phyloP scores from a whole-genome alignment of 305 asterid species.

The Petunia hybrid region DNA sequence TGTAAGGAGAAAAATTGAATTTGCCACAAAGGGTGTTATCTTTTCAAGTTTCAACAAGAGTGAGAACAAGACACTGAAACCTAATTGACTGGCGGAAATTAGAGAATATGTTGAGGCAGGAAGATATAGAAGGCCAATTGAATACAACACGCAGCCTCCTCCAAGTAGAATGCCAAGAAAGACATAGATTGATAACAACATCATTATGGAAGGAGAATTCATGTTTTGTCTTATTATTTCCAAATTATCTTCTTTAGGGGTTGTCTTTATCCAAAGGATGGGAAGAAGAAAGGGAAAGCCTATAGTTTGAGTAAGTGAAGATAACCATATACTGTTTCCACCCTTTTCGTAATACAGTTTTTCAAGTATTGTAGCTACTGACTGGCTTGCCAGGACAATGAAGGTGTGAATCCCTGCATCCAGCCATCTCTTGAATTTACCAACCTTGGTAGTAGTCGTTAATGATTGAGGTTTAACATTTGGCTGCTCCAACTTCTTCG shows the following conservation, averaged over 20 bases:
- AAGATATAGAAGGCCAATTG: conserved; percentile 45
- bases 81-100: conserved; percentile 49
- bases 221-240: too few species aligned
- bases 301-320: conserved; percentile 35
- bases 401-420: conserved; percentile 23
- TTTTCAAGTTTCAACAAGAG: conserved; percentile 46
- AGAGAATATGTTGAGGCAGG: conserved; percentile 54
- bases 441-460: background rate
- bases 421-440: conserved; percentile 29
- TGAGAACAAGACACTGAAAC: conserved; percentile 53
- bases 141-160: conserved; percentile 35
- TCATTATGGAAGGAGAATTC: background rate
- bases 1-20: conserved; percentile 49
- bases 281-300: conserved; percentile 37
- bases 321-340: conserved; percentile 39
- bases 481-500: background rate
- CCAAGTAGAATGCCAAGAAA: conserved; percentile 44
- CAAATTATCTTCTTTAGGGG: background rate
- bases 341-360: conserved; percentile 39
- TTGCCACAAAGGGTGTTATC: conserved; percentile 41
- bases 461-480: too few species aligned
- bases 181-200: conserved; percentile 10
- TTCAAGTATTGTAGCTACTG: conserved; percentile 35
- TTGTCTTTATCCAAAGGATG: background rate
- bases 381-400: conserved; percentile 36